Evolutionary conservation across 2,329 filamentous ascomycete species (phyloP), one percentile per base, ranked within the genome.

Genomic region (Xylaria sp.): DNA sequence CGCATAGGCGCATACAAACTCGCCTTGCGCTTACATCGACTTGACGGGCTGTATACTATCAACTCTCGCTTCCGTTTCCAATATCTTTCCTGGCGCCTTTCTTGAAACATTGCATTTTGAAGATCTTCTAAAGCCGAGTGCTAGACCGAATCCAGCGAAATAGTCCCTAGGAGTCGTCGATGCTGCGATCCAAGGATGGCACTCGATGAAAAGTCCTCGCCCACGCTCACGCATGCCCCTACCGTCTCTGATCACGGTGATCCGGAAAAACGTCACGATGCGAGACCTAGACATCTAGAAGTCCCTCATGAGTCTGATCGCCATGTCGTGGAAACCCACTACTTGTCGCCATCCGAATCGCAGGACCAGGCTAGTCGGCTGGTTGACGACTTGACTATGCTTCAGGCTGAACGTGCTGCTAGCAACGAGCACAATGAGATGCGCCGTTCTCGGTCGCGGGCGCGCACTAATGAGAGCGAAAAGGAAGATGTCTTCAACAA

Each of bases 401-500:
- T 78, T 2, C 73, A 77, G 60, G 76, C 73, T 13, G 76, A 78
- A 67, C 75, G 72, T 29, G 72, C 73, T 9, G 73, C 76, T 29
- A 76, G 67, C 44, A 69, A 76, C 7, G 72, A 76, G 51, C 66
- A 66, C 3, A 22, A n/a, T 31, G 73, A 73, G 1, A 55, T 77
- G 27, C 67, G 63, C 17, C 69, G 70, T 54, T 66, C 72, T 49
- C 66, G 70, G 10, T 75, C 76, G 10, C 72, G 72, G 20, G 27
- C 66, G 1, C 72, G 74, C 29, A 71, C 68, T 27, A 59, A 66
- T 50, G 69, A 70, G n/a, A 47, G 61, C 4, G 69, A 65, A 2
- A 73, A 74, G 38, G 68, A 74, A 29, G 76, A 78, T 60, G 73
- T 76, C 39, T 78, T 78, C 66, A 78, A 78, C 54, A 69, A 77